A percentile compares a stretch with the other conserved stretches of the same genome.
Evolutionary conservation across 179 eudicot genomes (phyloP).

Genomic region (Spergularia azorica): DNA sequence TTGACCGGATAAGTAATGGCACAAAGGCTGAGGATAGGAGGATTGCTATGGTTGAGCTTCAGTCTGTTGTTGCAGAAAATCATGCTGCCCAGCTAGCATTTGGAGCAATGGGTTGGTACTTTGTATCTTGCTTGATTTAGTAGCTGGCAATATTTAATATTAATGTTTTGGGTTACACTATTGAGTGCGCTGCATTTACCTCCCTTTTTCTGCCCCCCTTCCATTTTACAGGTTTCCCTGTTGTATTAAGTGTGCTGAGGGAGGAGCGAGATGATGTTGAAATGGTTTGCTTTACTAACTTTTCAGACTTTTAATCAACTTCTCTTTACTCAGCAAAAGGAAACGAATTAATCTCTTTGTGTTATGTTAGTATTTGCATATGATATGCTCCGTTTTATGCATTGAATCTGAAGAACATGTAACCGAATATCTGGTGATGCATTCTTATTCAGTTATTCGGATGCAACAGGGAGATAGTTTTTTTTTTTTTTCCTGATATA

Average conservation of each 20-base stretch:
- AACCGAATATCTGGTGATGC: not conserved
- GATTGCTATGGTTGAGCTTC: conserved; percentile 84
- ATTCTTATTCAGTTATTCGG: not conserved
- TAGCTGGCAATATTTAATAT: not conserved
- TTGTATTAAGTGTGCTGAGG: conserved; percentile 72
- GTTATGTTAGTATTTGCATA: not conserved
- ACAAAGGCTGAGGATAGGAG: conserved; percentile 86
- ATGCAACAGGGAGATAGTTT: conserved; percentile 2
- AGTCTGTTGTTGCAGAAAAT: conserved; percentile 92
- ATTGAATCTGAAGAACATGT: not conserved
- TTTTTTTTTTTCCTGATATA: no score
- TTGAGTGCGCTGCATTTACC: conserved; percentile 4
- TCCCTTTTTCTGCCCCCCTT: not conserved
- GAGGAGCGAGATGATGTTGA: conserved; percentile 95
- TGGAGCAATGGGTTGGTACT: conserved; percentile 89
- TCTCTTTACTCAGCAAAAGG: no score
- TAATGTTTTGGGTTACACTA: not conserved
- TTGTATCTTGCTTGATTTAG: conserved; percentile 12
- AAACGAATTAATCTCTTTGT: not conserved
- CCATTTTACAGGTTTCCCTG: conserved; percentile 72
- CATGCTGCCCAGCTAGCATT: conserved; percentile 88
- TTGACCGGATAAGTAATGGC: conserved; percentile 93
- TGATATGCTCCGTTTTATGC: not conserved
- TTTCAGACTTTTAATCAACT: not conserved
- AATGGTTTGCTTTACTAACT: conserved; percentile 54